Conservation (phyloP, 208 protist genomes). For the Leishmania gerbilli region DNA sequence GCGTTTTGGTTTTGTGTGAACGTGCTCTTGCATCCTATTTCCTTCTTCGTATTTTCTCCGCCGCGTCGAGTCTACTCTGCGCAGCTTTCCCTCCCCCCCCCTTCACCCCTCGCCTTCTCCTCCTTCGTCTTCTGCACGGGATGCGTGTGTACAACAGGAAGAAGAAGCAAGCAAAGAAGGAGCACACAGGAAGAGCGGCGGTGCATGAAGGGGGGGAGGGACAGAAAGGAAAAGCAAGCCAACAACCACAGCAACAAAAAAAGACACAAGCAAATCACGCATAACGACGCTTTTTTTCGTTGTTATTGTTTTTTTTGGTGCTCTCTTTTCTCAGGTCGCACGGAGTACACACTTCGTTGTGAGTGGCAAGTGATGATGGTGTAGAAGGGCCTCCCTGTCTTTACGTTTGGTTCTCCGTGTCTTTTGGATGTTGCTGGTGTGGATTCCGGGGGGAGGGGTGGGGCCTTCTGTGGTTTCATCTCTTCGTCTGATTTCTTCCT, state of each 20-base stretch:
- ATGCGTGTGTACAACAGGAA: not conserved
- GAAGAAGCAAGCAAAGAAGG: not conserved
- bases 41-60: not conserved
- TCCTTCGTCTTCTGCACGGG: not conserved
- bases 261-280: not conserved
- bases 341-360: not conserved
- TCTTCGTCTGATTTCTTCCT: not conserved
- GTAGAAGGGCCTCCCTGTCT: not conserved
- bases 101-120: not conserved
- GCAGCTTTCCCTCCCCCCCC: not conserved
- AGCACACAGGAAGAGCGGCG: not conserved
- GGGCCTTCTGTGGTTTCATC: not conserved
- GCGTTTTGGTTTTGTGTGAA: not conserved
- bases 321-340: not conserved
- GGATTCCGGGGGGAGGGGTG: not conserved
- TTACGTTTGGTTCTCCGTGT: not conserved
- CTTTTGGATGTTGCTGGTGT: not conserved
- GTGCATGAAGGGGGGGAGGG: not conserved
- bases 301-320: not conserved
- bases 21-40: not conserved
- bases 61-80: not conserved
- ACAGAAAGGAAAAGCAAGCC: too few relatives aligned
- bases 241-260: too few relatives aligned
- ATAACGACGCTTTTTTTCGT: not conserved
- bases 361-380: not conserved